These are phyloP conservation scores for Populus davidiana DNA, from an alignment of 345 rosid species.

Conservation along the genomic window DNA sequence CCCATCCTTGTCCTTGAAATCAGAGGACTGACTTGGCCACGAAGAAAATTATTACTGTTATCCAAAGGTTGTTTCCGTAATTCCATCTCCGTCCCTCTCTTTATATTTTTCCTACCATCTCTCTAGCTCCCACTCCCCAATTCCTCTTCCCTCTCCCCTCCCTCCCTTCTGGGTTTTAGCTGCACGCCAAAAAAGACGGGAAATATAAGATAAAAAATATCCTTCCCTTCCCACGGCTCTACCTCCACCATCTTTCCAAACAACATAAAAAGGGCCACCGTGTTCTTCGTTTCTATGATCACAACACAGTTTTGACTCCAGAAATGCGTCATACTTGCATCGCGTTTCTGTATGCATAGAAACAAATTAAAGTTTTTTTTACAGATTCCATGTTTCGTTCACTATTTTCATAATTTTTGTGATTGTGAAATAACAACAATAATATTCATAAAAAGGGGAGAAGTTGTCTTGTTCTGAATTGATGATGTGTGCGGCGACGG, in stretches of 20 bases:
- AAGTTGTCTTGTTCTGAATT: not conserved
- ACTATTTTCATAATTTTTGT: not conserved
- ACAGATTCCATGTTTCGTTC: not conserved
- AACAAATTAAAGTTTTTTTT: not conserved
- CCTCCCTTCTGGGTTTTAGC: constrained; percentile 2
- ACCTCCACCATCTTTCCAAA: not conserved
- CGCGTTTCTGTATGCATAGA: not conserved
- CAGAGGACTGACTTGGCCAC: constrained; percentile 13
- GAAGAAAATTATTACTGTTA: not conserved
- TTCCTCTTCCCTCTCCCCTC: not conserved
- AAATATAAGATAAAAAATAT: not conserved
- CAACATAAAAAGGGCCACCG: not conserved
- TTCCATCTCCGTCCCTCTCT: not conserved
- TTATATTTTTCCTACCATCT: not conserved
- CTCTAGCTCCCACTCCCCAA: not conserved
- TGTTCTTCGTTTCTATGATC: not conserved
- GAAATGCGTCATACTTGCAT: not conserved
- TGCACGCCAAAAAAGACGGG: not conserved
- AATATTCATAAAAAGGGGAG: not conserved
- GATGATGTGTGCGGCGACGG: constrained; percentile 39
- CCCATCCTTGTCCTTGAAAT: not conserved
- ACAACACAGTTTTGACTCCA: not conserved
- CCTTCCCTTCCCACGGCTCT: not conserved
- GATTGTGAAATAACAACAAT: not conserved
- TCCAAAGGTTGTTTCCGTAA: constrained; percentile 22